These are phyloP conservation scores for Sanghuangporus baumii DNA, from an alignment of 1,284 basidiomycete genomes.

Conservation along the genomic window DNA sequence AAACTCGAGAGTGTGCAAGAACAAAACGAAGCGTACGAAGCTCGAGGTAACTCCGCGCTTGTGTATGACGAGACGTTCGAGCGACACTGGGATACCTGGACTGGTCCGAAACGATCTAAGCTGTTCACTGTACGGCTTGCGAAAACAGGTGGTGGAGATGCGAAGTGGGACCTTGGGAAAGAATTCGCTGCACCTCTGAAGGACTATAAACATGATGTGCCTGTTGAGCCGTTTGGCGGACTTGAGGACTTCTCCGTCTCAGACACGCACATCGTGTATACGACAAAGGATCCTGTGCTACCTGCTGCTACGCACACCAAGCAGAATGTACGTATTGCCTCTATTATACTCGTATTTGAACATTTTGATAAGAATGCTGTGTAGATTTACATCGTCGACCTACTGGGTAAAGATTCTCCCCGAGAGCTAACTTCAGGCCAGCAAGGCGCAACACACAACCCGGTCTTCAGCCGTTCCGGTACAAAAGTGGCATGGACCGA, in stretches of 20 bases:
- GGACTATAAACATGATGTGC: conserved; percentile 58
- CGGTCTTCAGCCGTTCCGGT: conserved; percentile 62
- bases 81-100: conserved; percentile 90
- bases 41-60: conserved; percentile 65
- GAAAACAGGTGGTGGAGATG: conserved; percentile 32
- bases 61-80: conserved; percentile 77
- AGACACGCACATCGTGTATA: conserved; percentile 66
- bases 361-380: neutral
- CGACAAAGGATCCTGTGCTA: conserved; percentile 74
- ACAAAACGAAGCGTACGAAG: conserved; percentile 66
- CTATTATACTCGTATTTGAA: neutral
- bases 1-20: conserved; percentile 59
- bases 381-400: conserved; percentile 62
- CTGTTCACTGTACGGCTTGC: conserved; percentile 61
- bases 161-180: conserved; percentile 46
- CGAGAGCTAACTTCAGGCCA: conserved; percentile 72
- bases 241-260: conserved; percentile 76
- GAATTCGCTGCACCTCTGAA: conserved; percentile 57
- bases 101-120: conserved; percentile 61
- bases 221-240: conserved; percentile 80
- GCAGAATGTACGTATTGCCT: conserved; percentile 51
- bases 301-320: conserved; percentile 75
- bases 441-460: conserved; percentile 75
- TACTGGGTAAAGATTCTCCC: conserved; percentile 43
- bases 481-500: conserved; percentile 83